phyloP scores from a whole-genome alignment of 257 asterid genomes.

The Nicotiana knightiana region DNA sequence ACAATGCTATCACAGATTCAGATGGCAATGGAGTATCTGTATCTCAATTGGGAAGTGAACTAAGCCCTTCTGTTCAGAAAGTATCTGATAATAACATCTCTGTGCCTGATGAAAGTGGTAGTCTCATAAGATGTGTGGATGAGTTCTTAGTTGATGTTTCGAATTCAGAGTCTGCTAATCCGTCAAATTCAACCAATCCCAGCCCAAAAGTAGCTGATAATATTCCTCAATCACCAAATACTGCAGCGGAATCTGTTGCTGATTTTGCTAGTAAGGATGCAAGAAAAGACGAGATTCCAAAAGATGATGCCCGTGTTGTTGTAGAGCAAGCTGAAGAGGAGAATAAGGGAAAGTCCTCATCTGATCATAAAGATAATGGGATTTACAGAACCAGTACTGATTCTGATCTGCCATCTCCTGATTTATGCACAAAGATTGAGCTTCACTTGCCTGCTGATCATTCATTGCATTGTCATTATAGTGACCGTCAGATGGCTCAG shows the following conservation, averaged over 20 bases:
- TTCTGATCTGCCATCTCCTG: constrained; percentile 4
- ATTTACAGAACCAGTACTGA: constrained; percentile 16
- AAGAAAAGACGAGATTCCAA: constrained; percentile 17
- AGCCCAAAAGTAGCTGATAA: constrained; percentile 13
- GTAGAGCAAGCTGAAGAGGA: constrained; percentile 24
- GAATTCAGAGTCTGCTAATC: constrained; percentile 27
- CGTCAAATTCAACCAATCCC: constrained; percentile 15
- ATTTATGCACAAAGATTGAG: constrained; percentile 16
- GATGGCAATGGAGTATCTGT: constrained; percentile 20
- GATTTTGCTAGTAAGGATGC: constrained; percentile 1
- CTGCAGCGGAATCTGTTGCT: constrained; percentile 13
- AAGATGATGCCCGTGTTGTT: constrained; percentile 18
- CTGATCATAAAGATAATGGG: constrained; percentile 13
- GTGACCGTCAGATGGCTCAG: constrained; percentile 22
- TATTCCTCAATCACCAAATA: constrained; percentile 23
- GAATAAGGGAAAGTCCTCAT: constrained; percentile 8
- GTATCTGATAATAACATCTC: constrained; percentile 2
- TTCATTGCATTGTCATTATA: constrained; percentile 22
- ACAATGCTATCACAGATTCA: constrained; percentile 6
- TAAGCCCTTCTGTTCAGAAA: constrained; percentile 19
- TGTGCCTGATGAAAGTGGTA: constrained; percentile 19
- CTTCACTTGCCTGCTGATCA: constrained; percentile 16
- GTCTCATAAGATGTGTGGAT: constrained; percentile 25
- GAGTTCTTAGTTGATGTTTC: constrained; percentile 28
- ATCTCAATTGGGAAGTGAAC: constrained; percentile 12